These are phyloP conservation scores for Phyllosticta ampelicida DNA, from an alignment of 2,329 filamentous ascomycete genomes.

Conservation along the genomic window DNA sequence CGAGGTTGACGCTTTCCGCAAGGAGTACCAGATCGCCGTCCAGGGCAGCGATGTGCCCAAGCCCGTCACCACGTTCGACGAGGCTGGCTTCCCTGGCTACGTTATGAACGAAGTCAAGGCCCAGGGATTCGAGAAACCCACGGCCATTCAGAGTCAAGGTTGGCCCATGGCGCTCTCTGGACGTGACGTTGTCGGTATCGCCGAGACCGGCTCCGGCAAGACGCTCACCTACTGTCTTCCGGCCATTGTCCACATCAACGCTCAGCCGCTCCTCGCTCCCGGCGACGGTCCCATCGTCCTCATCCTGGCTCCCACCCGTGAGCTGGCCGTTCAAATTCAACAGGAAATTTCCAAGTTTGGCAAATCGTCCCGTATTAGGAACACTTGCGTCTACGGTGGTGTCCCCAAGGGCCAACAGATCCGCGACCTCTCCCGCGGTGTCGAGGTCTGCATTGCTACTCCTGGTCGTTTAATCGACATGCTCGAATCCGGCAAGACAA, in stretches of 20 bases:
- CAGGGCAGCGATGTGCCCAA: constrained; percentile 74
- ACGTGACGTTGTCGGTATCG: constrained; percentile 97
- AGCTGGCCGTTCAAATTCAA: constrained; percentile 97
- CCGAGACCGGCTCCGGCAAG: constrained; percentile 98
- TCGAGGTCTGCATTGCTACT: constrained; percentile 97
- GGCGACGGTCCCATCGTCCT: constrained; percentile 96
- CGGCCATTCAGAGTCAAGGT: constrained; percentile 93
- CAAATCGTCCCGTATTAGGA: constrained; percentile 93
- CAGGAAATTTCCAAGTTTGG: constrained; percentile 98
- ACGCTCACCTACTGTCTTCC: constrained; percentile 96
- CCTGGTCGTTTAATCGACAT: constrained; percentile 97
- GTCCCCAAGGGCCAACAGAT: constrained; percentile 97
- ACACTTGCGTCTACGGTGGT: constrained; percentile 98
- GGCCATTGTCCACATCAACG: constrained; percentile 98
- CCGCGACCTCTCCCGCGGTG: constrained; percentile 83
- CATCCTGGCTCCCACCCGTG: constrained; percentile 90
- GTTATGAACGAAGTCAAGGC: constrained; percentile 98
- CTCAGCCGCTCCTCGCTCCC: constrained; percentile 87
- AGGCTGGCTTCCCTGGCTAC: constrained; percentile 92
- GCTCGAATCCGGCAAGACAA: constrained; percentile 95
- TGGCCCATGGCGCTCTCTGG: constrained; percentile 99
- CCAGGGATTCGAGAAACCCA: constrained; percentile 87
- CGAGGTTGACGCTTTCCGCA: constrained; percentile 83
- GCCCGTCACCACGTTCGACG: constrained; percentile 93
- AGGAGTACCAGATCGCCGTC: constrained; percentile 73